Conservation (phyloP, 1,284 basidiomycete genomes). For the Sporisorium iseilematis-ciliati region DNA sequence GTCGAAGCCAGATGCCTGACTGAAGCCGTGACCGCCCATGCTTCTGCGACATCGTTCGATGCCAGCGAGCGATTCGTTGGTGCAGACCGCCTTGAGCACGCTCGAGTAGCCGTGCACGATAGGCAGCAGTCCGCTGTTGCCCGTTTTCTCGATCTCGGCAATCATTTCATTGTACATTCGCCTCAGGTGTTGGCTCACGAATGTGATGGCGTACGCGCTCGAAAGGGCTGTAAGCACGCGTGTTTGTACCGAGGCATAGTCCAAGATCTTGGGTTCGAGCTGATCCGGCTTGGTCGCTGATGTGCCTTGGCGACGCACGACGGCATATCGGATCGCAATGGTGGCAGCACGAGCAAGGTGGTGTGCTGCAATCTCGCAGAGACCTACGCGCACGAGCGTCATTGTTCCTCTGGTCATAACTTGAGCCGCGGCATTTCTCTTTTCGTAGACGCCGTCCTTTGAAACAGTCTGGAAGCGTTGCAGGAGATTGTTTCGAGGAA, state of each 20-base stretch:
- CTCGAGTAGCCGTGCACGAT: slow-evolving; percentile 61
- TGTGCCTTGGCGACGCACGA: slow-evolving; percentile 56
- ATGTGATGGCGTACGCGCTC: slow-evolving; percentile 54
- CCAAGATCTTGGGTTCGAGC: slow-evolving; percentile 59
- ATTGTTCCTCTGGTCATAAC: slow-evolving; percentile 59
- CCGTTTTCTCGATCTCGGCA: slow-evolving; percentile 34
- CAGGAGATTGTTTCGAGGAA: slow-evolving; percentile 49
- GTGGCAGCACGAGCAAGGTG: slow-evolving; percentile 52
- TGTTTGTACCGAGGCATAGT: slow-evolving; percentile 53
- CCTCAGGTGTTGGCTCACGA: slow-evolving; percentile 51
- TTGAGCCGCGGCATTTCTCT: slow-evolving; percentile 51
- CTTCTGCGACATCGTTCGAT: slow-evolving; percentile 53
- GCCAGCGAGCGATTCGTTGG: slow-evolving; percentile 51
- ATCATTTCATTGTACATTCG: slow-evolving; percentile 54
- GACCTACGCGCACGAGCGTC: slow-evolving; percentile 59
- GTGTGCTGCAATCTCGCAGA: slow-evolving; percentile 59
- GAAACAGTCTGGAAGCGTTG: slow-evolving; percentile 56
- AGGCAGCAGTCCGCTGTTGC: slow-evolving; percentile 44
- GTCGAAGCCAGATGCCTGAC: slow-evolving; percentile 54
- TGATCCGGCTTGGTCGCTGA: slow-evolving; percentile 31
- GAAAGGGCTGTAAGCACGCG: slow-evolving; percentile 58
- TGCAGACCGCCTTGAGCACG: slow-evolving; percentile 57
- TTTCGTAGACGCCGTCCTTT: slow-evolving; percentile 47
- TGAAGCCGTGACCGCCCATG: slow-evolving; percentile 61
- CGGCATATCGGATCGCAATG: slow-evolving; percentile 55